Base-by-base conservation (phyloP, 108 stramenopile species). In the Hondaea fermentalgiana region DNA sequence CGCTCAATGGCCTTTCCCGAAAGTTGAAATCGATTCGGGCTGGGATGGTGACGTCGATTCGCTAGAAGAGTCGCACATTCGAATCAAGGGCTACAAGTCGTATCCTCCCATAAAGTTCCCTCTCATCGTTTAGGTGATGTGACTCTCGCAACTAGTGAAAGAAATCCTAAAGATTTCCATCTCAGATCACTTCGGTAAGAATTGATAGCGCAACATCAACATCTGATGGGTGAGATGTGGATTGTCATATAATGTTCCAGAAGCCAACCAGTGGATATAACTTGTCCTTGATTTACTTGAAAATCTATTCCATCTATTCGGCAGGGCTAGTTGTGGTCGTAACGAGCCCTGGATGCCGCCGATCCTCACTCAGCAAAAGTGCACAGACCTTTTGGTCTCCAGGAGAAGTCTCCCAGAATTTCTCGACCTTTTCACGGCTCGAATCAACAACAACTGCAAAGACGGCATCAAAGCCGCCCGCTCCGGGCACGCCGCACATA, bases 401-500 rank as follows among this genome's bases (percentile, higher is more conserved):
- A 12, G 49, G 49, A 6, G 16, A 45, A 2, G 45, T 88, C 64
- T 89, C 90, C 90, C 90, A 91, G 29, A 91, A 89, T 19, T 49
- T 21, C 55, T 90, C 88, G 21, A 91, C 88, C 4, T 51, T 35
- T 5, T 44, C 90, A 21, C 90, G 90, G 35, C 51, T 28, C 8
- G 90, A 45, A 76, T 91, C 89, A 8, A 92, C 58, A 5, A 90
- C 87, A 28, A 92, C 49, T 23, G 92, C 97, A 72, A 95, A 97
- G 58, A 98, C 87, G 21, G 98, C 98, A 91, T 98, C 98, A 87
- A 96, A 96, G 17, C 98, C 98, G 45, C 98, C 98, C 12, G 98
- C 98, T 12, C 98, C 97, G 5, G 98, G 98, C 44, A 98, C 97
- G 21, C 97, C 95, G 14, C 94, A 95, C 4, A 95, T 95, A 43